Base-by-base conservation (phyloP, 1,284 basidiomycete genomes). In the Athelia psychrophila region DNA sequence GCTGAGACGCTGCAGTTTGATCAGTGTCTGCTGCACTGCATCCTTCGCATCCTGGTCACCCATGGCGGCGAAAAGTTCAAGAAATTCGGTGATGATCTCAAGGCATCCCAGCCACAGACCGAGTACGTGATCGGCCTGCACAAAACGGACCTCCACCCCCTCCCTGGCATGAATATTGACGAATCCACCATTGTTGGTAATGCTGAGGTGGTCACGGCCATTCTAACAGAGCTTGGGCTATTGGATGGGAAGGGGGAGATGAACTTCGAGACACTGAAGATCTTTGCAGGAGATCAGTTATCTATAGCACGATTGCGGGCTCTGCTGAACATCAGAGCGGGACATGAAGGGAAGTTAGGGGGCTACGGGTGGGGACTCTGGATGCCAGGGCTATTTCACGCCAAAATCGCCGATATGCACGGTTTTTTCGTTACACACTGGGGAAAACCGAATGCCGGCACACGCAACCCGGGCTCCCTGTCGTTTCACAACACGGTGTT, bases 351-450 rank as follows among this genome's bases (percentile, higher is more conserved):
- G 3, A 63, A 64, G 0, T 60, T 56, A 23, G 46, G 51, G 12
- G 64, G 64, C 0, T 67, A 65, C 32, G 55, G 60, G 0, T 64
- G 66, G 56, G 59, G 55, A 0, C 58, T 61, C 1, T 66, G 61
- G 54, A 58, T 68, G 10, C 67, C 68, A 1, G 73, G 72, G 0
- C 56, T 76, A 2, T 76, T 76, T 55, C 73, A 75, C 52, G 61
- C 59, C 20, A 68, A 73, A 52, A 71, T 74, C 44, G 64, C 71
- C 1, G 64, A 64, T 8, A 57, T 63, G 2, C 60, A 65, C 42
- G 67, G 68, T 0, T 30, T 67, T 5, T 48, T 75, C 2, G 50
- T 62, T 8, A 65, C 60, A 0, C 70, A 72, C 48, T 70, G 56
- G 54, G 66, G 71, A 3, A 62, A 60, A 36, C 53, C 64, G 2